Conservation (phyloP, 495 filamentous ascomycete genomes). For the Penicillium cosmopolitanum region DNA sequence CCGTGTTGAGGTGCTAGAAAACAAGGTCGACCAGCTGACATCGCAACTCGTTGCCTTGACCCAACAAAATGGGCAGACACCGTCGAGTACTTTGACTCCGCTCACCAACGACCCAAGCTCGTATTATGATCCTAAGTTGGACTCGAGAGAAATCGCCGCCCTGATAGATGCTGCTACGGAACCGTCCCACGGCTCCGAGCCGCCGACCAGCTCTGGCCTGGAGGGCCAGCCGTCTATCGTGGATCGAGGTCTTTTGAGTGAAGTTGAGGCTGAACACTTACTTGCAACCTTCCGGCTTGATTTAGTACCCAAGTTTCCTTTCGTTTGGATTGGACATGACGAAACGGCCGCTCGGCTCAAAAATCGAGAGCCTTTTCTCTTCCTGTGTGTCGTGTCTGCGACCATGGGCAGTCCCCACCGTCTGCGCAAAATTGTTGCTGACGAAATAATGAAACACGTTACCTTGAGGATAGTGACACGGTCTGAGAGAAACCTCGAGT, state of each 20-base stretch:
- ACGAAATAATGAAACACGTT: slow-evolving; percentile 31
- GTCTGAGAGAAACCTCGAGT: slow-evolving; percentile 28
- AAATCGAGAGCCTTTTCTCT: slow-evolving; percentile 24
- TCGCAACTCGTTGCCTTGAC: slow-evolving; percentile 20
- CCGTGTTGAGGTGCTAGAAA: slow-evolving; percentile 27
- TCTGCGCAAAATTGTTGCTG: slow-evolving; percentile 20
- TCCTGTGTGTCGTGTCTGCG: slow-evolving; percentile 25
- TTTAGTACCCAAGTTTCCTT: slow-evolving; percentile 26
- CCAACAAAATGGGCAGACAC: slow-evolving; percentile 14
- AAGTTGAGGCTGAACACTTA: slow-evolving; percentile 23
- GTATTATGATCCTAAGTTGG: background rate
- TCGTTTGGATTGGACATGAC: slow-evolving; percentile 20
- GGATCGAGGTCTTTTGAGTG: slow-evolving; percentile 26
- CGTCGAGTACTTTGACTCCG: slow-evolving; percentile 6
- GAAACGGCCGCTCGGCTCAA: slow-evolving; percentile 19
- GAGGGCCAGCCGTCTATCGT: slow-evolving; percentile 28
- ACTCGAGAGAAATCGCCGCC: slow-evolving; percentile 9
- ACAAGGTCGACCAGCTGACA: slow-evolving; percentile 20
- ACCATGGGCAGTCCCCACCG: slow-evolving; percentile 23
- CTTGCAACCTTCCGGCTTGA: slow-evolving; percentile 19
- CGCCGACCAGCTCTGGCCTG: slow-evolving; percentile 22
- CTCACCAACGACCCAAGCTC: slow-evolving; percentile 9
- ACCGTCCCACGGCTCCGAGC: slow-evolving; percentile 20
- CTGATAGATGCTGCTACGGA: slow-evolving; percentile 18
- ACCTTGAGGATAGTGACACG: slow-evolving; percentile 21